A percentile compares a stretch with the other conserved stretches of the same genome.
phyloP scores from a whole-genome alignment of 2,329 filamentous ascomycete genomes.

The Amauroascus verrucosus region DNA sequence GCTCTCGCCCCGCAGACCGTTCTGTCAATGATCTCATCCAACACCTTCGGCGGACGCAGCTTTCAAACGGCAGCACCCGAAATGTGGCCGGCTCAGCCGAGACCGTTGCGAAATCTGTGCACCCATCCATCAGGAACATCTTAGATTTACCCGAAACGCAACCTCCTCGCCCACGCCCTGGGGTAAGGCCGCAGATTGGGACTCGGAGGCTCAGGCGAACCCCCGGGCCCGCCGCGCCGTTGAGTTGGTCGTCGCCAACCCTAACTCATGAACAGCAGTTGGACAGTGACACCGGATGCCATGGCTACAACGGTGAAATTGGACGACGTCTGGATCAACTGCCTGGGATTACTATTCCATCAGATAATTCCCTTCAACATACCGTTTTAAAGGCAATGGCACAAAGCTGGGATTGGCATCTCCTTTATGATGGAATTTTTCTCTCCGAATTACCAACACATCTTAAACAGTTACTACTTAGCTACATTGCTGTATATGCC shows the following conservation, averaged over 20 bases:
- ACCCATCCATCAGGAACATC: constrained; percentile 37
- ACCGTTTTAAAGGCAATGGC: constrained; percentile 45
- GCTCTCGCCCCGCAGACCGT: constrained; percentile 17
- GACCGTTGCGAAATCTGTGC: constrained; percentile 31
- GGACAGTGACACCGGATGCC: constrained; percentile 16
- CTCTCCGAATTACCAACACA: constrained; percentile 43
- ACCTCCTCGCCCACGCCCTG: constrained; percentile 33
- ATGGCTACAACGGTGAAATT: constrained; percentile 5
- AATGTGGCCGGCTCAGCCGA: constrained; percentile 14
- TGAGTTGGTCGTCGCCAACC: constrained; percentile 34
- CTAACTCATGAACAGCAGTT: constrained; percentile 10
- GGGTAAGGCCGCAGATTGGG: constrained; percentile 25
- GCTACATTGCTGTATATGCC: constrained; percentile 46
- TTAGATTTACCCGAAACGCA: constrained; percentile 37
- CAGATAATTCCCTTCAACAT: constrained; percentile 40
- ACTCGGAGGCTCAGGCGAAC: constrained; percentile 29
- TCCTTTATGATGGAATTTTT: constrained; percentile 48
- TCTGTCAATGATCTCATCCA: constrained; percentile 41
- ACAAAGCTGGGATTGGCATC: constrained; percentile 46
- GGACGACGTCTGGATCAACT: constrained; percentile 30
- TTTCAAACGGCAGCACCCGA: constrained; percentile 19
- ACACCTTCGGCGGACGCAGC: constrained; percentile 37
- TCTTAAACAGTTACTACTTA: constrained; percentile 45
- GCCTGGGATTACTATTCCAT: constrained; percentile 32
- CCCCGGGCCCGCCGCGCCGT: constrained; percentile 38